Base-by-base conservation (phyloP, 2,329 filamentous ascomycete species). In the Botrytis tulipae region DNA sequence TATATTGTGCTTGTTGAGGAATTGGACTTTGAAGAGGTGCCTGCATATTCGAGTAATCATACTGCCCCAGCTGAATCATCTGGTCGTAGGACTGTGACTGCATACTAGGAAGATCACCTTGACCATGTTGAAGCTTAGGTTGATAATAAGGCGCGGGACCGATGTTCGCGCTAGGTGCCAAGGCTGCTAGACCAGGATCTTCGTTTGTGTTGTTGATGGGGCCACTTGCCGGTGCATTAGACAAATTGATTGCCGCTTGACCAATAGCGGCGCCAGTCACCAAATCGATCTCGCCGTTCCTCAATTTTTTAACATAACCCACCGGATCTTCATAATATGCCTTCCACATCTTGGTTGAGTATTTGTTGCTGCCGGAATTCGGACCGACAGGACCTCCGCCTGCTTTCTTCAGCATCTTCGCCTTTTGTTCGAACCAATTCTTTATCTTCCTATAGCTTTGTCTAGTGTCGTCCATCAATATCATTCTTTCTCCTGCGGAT, bases 391-490 rank as follows among this genome's bases (percentile, higher is more conserved):
- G 25, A 14, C 2, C 16, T n/a, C 25, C 35, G 35, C 35, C 12
- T 6, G n/a, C 3, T 29, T 29, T 54, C 35, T 32, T 68, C 10
- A 57, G 5, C 22, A 42, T 22, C 18, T 57, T 68, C 0, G 66
- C 66, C 37, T 68, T 68, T 42, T 68, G 48, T 32, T 68, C 66
- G 48, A 32, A 57, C 66, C 66, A 68, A 42, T 68, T 57, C 18
- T 68, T 68, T 8, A 68, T 3, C 35, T 68, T 37, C 18, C 48
- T 57, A 0, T 68, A 68, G 6, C 18, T 42, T 12, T 57, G 22
- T 2, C 8, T 8, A 9, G 48, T 68, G 3, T 8, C 1, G 8
- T 14, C 4, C 65, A 57, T 57, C 6, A 68, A 10, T 8, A 32
- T 22, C 66, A 68, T 68, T 2, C 18, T 57, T 0, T 1, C 6